These are phyloP conservation scores for Luffa aegyptiaca DNA, from an alignment of 306 rosid species.

Conservation along the genomic window DNA sequence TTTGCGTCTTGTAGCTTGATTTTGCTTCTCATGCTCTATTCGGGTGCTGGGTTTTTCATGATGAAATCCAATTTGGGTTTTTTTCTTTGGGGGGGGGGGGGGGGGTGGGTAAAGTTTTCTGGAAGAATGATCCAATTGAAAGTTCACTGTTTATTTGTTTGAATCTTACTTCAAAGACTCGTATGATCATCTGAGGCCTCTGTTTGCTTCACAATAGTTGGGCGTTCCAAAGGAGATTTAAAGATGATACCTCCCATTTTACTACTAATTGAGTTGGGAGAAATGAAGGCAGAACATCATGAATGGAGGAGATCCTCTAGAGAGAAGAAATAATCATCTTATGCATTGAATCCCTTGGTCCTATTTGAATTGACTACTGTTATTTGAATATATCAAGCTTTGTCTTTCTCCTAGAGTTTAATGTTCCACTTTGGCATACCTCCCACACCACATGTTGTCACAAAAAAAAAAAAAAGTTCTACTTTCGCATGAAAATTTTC, in stretches of 20 bases:
- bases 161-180: background rate
- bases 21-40: background rate
- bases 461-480: no score
- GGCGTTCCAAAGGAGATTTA: background rate
- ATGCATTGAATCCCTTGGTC: background rate
- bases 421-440: background rate
- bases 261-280: background rate
- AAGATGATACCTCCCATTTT: background rate
- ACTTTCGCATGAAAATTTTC: background rate
- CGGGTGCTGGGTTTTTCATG: background rate
- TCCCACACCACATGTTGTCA: no score
- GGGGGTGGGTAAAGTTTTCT: background rate
- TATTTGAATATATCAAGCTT: background rate
- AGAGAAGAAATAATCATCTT: background rate
- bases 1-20: background rate
- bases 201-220: no score
- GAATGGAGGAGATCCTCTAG: background rate
- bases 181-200: background rate
- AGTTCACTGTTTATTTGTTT: background rate
- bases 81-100: background rate
- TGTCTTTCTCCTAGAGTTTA: background rate
- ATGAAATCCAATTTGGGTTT: background rate
- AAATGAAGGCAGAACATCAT: background rate
- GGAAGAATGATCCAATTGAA: background rate
- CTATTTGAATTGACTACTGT: background rate